A percentile compares a stretch with the other conserved stretches of the same genome.
phyloP scores from a whole-genome alignment of 2,329 filamentous ascomycete species.

The Curvularia verruculosa region DNA sequence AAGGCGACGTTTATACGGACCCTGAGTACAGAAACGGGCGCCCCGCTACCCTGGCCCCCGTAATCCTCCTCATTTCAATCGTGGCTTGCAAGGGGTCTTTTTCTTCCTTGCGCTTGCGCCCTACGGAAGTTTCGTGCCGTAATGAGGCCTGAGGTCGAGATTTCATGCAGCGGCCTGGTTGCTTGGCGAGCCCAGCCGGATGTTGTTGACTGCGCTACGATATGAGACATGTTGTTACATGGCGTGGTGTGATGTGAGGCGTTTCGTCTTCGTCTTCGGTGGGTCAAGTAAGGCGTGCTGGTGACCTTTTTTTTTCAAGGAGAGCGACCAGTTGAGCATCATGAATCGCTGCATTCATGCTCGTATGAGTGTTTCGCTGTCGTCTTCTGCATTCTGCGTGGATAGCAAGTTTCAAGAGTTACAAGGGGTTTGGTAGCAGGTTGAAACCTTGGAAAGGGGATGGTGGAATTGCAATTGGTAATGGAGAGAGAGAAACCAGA shows the following conservation, averaged over 20 bases:
- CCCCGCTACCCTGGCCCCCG: slow-evolving; percentile 2
- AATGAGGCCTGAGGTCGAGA: neutral
- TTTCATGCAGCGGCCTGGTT: neutral
- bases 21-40: neutral
- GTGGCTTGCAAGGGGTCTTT: neutral
- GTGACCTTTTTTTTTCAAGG: neutral
- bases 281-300: neutral
- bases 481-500: neutral
- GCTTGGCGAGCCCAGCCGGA: neutral
- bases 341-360: neutral
- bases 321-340: neutral
- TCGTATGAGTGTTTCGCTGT: neutral
- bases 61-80: slow-evolving; percentile 1
- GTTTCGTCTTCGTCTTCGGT: neutral
- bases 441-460: neutral
- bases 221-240: neutral
- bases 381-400: neutral
- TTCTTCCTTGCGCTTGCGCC: too few species aligned
- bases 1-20: neutral
- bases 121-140: neutral
- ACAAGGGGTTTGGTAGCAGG: neutral
- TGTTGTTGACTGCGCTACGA: neutral
- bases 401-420: neutral
- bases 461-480: neutral
- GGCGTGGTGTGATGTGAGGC: neutral